phyloP scores from a whole-genome alignment of 495 filamentous ascomycete species.

The Thozetella sp. region DNA sequence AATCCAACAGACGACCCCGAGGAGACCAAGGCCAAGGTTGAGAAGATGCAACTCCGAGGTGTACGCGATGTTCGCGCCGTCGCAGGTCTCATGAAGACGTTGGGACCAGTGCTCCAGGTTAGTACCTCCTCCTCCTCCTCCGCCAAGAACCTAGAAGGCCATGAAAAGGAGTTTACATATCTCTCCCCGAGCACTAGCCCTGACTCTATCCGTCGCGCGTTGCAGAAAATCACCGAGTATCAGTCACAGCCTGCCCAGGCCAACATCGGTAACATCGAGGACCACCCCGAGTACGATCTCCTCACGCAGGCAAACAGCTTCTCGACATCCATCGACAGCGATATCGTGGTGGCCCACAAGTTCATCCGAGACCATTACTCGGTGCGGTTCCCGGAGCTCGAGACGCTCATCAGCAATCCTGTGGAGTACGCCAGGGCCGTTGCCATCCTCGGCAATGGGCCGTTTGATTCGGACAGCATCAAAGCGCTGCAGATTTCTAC shows the following conservation, averaged over 20 bases:
- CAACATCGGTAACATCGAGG: constrained; percentile 74
- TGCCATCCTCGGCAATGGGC: constrained; percentile 89
- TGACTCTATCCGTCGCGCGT: constrained; percentile 55
- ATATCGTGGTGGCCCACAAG: constrained; percentile 93
- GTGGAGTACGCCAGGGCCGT: constrained; percentile 96
- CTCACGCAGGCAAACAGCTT: constrained; percentile 81
- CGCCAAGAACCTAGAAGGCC: constrained; percentile 11
- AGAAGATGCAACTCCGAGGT: constrained; percentile 74
- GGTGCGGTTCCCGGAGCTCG: constrained; percentile 91
- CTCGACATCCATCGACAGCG: constrained; percentile 86
- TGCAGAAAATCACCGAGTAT: constrained; percentile 76
- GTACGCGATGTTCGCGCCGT: constrained; percentile 77
- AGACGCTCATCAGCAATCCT: constrained; percentile 87
- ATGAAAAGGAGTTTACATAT: constrained; percentile 50
- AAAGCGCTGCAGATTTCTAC: constrained; percentile 69
- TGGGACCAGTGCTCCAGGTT: constrained; percentile 79
- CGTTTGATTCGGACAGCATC: constrained; percentile 82
- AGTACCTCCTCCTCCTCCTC: constrained; percentile 32
- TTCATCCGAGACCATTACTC: constrained; percentile 95
- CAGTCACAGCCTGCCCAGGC: constrained; percentile 68
- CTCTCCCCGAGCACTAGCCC: constrained; percentile 46
- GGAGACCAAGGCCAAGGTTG: constrained; percentile 70
- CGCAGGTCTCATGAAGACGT: constrained; percentile 72
- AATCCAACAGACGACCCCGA: constrained; percentile 63
- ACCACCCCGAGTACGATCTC: constrained; percentile 84